These are phyloP conservation scores for Phallus indusiatus DNA, from an alignment of 768 basidiomycete species.

Conservation along the genomic window DNA sequence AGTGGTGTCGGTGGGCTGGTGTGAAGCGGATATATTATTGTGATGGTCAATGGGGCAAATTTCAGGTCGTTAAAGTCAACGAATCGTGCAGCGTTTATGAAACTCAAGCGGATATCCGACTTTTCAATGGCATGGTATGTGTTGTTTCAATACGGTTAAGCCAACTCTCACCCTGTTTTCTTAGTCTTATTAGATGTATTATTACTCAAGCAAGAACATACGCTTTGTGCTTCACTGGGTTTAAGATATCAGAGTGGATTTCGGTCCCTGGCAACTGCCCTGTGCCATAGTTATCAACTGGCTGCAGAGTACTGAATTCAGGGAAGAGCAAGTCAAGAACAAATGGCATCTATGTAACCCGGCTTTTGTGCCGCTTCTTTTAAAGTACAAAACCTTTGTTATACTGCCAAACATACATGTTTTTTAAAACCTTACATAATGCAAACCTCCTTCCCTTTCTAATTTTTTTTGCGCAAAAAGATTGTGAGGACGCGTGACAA, in stretches of 20 bases:
- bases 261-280: conserved; percentile 8
- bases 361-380: neutral
- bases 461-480: too few relatives aligned
- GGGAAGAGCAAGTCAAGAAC: conserved; percentile 1
- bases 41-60: conserved; percentile 27
- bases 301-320: conserved; percentile 10
- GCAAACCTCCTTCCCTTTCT: too few relatives aligned
- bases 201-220: neutral
- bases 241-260: too few relatives aligned
- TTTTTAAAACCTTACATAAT: neutral
- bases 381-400: neutral
- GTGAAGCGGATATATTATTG: conserved; percentile 46
- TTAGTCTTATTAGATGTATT: neutral
- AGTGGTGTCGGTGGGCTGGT: conserved; percentile 50
- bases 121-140: conserved; percentile 37
- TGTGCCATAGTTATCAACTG: neutral
- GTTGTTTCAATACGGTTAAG: neutral
- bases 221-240: too few relatives aligned
- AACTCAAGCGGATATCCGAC: conserved; percentile 35
- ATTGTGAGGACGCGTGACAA: too few relatives aligned
- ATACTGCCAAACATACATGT: neutral
- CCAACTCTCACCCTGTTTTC: neutral
- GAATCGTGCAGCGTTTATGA: conserved; percentile 30
- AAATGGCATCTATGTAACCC: neutral
- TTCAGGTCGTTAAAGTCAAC: conserved; percentile 39